These are phyloP conservation scores for Neocallimastix lanati DNA, from an alignment of 192 early-diverging fungal species.

Conservation along the genomic window DNA sequence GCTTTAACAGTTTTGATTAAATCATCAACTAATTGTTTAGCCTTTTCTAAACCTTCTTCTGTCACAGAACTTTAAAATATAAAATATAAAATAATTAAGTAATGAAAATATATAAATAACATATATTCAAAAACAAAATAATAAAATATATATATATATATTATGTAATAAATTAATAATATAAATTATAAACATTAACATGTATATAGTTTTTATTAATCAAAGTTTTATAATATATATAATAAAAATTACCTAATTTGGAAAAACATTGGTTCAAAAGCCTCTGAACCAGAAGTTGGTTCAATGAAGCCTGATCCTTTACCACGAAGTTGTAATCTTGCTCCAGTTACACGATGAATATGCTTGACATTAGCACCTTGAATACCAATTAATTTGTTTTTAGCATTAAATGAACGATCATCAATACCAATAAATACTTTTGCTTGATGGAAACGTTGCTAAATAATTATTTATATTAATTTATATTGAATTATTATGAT, in stretches of 20 bases:
- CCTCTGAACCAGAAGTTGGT: conserved; percentile 29
- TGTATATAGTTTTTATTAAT: no score
- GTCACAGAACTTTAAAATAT: conserved; percentile 29
- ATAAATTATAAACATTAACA: no score
- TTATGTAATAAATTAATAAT: no score
- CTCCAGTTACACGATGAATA: conserved; percentile 59
- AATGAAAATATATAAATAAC: no score
- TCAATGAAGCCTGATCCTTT: conserved; percentile 68
- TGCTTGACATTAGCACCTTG: conserved; percentile 63
- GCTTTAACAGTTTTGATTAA: conserved; percentile 56
- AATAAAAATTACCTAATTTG: conserved; percentile 71
- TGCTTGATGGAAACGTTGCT: conserved; percentile 6
- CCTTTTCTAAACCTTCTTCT: conserved; percentile 49
- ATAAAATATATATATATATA: no score
- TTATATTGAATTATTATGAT: no score
- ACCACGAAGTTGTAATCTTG: conserved; percentile 66
- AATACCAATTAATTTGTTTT: conserved; percentile 76
- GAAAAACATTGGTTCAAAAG: conserved; percentile 62
- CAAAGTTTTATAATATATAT: no score
- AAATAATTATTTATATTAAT: no score
- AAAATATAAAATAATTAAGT: no score
- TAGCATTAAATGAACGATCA: conserved; percentile 56
- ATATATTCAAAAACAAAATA: no score
- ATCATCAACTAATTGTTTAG: conserved; percentile 49
- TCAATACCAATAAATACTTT: conserved; percentile 62